These are phyloP conservation scores for Ogataea polymorpha DNA, from an alignment of 805 yeast genomes.

Conservation along the genomic window DNA sequence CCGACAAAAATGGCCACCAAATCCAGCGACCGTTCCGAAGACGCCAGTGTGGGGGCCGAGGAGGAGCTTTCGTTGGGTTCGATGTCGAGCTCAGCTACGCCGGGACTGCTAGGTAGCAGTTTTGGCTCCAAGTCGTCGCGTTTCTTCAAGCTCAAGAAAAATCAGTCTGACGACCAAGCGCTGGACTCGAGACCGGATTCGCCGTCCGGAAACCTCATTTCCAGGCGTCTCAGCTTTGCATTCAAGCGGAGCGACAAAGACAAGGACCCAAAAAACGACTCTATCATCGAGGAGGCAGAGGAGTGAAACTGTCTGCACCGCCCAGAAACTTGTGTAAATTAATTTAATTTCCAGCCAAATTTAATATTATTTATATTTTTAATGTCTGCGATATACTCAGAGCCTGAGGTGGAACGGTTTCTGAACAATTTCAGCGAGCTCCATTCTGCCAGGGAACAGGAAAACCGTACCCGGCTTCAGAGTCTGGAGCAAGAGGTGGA, in stretches of 20 bases:
- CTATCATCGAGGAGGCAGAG: slow-evolving; percentile 19
- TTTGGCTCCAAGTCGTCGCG: slow-evolving; percentile 32
- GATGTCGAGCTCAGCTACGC: slow-evolving; percentile 1
- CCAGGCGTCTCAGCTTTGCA: slow-evolving; percentile 32
- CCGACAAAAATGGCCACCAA: slow-evolving; percentile 31
- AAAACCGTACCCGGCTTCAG: slow-evolving; percentile 18
- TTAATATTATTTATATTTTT: background rate
- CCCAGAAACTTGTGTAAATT: background rate
- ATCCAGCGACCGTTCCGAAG: slow-evolving; percentile 21
- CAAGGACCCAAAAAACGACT: slow-evolving; percentile 19
- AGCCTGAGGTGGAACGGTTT: slow-evolving; percentile 27
- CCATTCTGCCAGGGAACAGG: slow-evolving; percentile 16
- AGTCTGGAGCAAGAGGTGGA: slow-evolving; percentile 22
- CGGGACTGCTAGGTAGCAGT: slow-evolving; percentile 20
- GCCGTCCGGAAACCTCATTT: slow-evolving; percentile 16
- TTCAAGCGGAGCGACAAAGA: slow-evolving; percentile 31
- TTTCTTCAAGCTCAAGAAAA: slow-evolving; percentile 31
- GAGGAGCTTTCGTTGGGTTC: slow-evolving; percentile 2
- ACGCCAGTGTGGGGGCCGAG: slow-evolving; percentile 11
- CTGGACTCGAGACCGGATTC: slow-evolving; percentile 6
- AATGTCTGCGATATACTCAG: slow-evolving; percentile 13
- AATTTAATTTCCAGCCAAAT: background rate
- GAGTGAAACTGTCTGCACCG: slow-evolving; percentile 8
- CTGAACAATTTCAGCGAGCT: slow-evolving; percentile 23
- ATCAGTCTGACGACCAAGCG: slow-evolving; percentile 4